Percentiles rank a stretch among this genome's conserved stretches.
Evolutionary conservation across 106 monocot genomes (phyloP).

Genomic region (Dendrobium officinale): DNA sequence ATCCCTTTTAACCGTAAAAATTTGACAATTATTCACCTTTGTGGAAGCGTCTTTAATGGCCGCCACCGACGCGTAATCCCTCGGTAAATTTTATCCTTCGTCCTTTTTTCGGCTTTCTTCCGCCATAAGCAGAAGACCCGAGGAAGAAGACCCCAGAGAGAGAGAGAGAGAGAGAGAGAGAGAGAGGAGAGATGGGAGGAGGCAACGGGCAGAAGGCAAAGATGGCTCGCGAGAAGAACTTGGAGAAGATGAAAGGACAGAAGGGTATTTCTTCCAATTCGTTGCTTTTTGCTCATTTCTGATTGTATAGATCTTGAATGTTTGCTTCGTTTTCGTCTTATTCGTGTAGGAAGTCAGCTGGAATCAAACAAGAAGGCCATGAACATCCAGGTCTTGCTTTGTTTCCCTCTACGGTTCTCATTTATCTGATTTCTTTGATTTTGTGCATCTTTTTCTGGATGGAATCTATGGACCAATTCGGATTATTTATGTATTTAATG

Average conservation of each 20-base stretch:
- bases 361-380: constrained; percentile 63
- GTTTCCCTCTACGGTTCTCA: background rate
- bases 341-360: constrained; percentile 42
- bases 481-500: background rate
- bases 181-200: constrained; percentile 34
- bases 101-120: background rate
- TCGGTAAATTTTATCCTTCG: background rate
- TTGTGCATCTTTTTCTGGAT: background rate
- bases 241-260: constrained; percentile 39
- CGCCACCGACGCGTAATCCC: too few species aligned
- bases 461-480: background rate
- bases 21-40: too few species aligned
- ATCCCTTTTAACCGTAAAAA: too few species aligned
- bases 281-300: background rate
- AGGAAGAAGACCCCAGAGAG: background rate
- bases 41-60: too few species aligned
- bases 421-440: too few species aligned
- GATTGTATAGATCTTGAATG: background rate
- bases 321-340: background rate
- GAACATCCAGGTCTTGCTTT: constrained; percentile 38
- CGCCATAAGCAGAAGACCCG: background rate
- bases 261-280: constrained; percentile 18
- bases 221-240: constrained; percentile 65
- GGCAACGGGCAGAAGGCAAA: constrained; percentile 65
- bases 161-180: background rate